Evolutionary conservation across 371 early-diverging fungal genomes (phyloP).

Genomic region (Mortierella sp.): DNA sequence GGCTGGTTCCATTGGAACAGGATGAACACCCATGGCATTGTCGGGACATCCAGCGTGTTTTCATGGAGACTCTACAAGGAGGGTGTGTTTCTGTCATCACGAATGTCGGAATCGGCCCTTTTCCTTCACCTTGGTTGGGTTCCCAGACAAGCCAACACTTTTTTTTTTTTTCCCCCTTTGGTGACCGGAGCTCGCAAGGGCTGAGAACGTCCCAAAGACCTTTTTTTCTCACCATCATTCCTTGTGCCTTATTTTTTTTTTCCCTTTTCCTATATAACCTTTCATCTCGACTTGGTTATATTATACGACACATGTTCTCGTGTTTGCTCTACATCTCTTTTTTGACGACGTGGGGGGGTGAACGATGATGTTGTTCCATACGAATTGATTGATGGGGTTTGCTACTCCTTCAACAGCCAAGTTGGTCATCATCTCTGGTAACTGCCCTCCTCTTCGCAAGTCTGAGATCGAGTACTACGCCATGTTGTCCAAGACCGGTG

Average conservation of each 20-base stretch:
- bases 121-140: no score
- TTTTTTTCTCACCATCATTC: slow-evolving; percentile 39
- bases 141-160: slow-evolving; percentile 26
- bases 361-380: no score
- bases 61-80: no score
- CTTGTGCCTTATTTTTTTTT: slow-evolving; percentile 9
- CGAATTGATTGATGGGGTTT: no score
- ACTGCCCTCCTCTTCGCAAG: slow-evolving; percentile 99
- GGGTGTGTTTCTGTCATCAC: no score
- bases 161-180: no score
- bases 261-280: slow-evolving; percentile 11
- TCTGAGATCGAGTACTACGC: slow-evolving; percentile 99
- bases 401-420: slow-evolving; percentile 78
- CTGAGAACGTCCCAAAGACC: slow-evolving; percentile 56
- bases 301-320: slow-evolving; percentile 30
- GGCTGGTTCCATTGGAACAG: no score
- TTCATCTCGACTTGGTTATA: slow-evolving; percentile 30
- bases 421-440: slow-evolving; percentile 97
- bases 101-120: no score
- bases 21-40: no score
- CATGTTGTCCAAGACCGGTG: slow-evolving; percentile 99
- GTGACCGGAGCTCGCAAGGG: slow-evolving; percentile 57
- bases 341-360: slow-evolving; percentile 21
- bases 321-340: slow-evolving; percentile 11
- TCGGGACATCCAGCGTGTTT: no score